Base-by-base conservation (phyloP, 2,329 filamentous ascomycete species). In the Geosmithia flava region DNA sequence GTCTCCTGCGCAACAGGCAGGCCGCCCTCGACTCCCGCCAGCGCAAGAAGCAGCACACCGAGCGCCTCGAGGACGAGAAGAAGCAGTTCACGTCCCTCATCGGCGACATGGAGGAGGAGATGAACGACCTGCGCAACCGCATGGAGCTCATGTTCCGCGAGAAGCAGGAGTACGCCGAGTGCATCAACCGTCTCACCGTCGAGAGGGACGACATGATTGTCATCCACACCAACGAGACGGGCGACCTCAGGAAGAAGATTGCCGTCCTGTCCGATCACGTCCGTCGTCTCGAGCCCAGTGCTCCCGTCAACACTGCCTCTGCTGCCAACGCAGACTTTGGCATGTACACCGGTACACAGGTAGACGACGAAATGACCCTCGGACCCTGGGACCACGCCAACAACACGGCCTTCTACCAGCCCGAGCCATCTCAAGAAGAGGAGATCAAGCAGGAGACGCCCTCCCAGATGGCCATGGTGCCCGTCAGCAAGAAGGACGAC, bases 11-110 rank as follows among this genome's bases (percentile, higher is more conserved):
- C 60, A 98, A 98, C 69, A 82, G 93, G 60, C 91, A 97, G 71
- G 93, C 93, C 68, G 93, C 93, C 55, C 85, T 98, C 58, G 91
- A 97, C 69, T 97, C 93, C 43, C 82, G 93, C 55, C 91, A 97
- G 67, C 83, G 93, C 58, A 98, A 97, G 77, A 97, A 97, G 79
- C 85, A 88, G 69, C 91, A 97, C 70, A 97, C 93, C 33, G 93
- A 97, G 70, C 83, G 93, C 58, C 80, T 97, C 44, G 93, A 97
- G 66, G 85, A 93, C 65, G 91, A 97, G 72, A 96, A 97, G 76
- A 96, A 96, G 74, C 80, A 86, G 50, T 94, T 81, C 71, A 86
- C 83, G 49, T 77, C 79, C 56, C 70, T 86, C 61, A 86, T 96
- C 61, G 78, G 70, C 55, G 77, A 83, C 48, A 75, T 96, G 60